These are phyloP conservation scores for Cunninghamia lanceolata DNA, from an alignment of 75 land plant species.

Conservation along the genomic window DNA sequence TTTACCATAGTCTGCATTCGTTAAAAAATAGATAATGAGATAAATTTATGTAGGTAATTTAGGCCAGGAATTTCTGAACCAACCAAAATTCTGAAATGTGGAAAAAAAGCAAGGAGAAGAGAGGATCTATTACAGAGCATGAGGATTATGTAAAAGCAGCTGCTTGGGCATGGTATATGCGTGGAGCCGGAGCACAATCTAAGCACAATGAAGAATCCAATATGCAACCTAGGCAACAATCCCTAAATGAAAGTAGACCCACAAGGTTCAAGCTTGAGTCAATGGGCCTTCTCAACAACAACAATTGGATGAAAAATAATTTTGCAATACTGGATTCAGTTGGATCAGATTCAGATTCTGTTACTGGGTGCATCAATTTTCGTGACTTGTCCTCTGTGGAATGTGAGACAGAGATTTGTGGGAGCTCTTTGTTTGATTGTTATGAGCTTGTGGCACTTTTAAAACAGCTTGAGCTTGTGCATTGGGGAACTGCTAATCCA, in stretches of 20 bases:
- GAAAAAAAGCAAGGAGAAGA: background rate
- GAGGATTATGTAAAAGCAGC: constrained; percentile 4
- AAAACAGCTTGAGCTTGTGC: background rate
- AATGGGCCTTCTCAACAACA: background rate
- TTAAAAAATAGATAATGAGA: no score
- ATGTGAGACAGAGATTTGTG: background rate
- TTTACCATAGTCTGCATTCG: background rate
- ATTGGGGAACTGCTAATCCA: background rate
- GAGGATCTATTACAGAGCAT: background rate
- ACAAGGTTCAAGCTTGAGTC: constrained; percentile 9
- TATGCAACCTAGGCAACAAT: background rate
- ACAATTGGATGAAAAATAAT: background rate
- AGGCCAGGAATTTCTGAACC: background rate
- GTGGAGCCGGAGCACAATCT: background rate
- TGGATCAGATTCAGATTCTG: background rate
- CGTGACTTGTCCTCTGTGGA: background rate
- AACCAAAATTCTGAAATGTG: background rate
- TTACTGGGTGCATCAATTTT: background rate
- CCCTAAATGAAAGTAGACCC: background rate
- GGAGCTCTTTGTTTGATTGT: background rate
- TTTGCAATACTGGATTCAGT: background rate
- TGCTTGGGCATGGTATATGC: constrained; percentile 9
- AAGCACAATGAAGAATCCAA: background rate
- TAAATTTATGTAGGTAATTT: background rate
- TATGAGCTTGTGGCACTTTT: background rate